phyloP scores from a whole-genome alignment of 2,329 filamentous ascomycete genomes.

The Periconia macrospinosa region DNA sequence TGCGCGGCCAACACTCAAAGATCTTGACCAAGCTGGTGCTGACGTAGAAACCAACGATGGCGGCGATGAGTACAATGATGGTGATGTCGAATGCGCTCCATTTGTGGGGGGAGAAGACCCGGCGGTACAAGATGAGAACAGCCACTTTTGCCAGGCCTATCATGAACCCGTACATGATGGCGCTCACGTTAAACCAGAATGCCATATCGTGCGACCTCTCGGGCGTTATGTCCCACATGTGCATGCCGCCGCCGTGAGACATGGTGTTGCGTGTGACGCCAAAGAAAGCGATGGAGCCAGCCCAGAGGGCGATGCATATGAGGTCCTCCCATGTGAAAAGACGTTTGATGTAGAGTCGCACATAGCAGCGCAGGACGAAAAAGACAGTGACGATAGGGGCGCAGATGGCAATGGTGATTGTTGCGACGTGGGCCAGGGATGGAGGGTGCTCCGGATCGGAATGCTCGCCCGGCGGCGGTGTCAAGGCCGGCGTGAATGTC shows the following conservation, averaged over 20 bases:
- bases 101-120: conserved; percentile 10
- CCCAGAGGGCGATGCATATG: neutral
- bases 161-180: conserved; percentile 14
- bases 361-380: neutral
- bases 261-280: conserved; percentile 8
- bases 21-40: conserved; percentile 14
- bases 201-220: conserved; percentile 7
- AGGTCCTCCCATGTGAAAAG: neutral
- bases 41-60: conserved; percentile 9
- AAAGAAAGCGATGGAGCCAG: neutral
- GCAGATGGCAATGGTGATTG: conserved; percentile 8
- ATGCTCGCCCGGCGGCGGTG: conserved; percentile 10
- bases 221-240: conserved; percentile 12
- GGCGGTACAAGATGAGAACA: conserved; percentile 14
- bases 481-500: conserved; percentile 11
- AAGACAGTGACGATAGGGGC: conserved; percentile 9
- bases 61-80: conserved; percentile 8
- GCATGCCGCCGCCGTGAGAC: conserved; percentile 9
- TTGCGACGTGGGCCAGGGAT: conserved; percentile 4
- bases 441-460: conserved; percentile 10
- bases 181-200: conserved; percentile 14
- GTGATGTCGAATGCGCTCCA: conserved; percentile 11
- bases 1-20: conserved; percentile 13
- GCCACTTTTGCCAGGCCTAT: conserved; percentile 13
- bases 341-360: neutral